Evolutionary conservation across 495 filamentous ascomycete species (phyloP).

Genomic region (Aspergillus ostianus): DNA sequence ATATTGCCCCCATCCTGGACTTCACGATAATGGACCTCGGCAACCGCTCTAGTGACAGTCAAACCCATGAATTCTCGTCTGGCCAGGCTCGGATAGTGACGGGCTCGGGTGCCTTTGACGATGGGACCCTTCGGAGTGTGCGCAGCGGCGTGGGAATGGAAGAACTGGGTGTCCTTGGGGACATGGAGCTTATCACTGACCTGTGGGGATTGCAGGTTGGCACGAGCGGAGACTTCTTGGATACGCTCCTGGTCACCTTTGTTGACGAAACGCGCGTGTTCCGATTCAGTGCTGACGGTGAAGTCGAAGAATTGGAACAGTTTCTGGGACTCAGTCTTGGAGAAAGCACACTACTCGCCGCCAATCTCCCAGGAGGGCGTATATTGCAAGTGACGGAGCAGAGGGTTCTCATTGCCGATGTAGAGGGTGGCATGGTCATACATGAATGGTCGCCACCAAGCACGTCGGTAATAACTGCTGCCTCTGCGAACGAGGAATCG

Average conservation of each 20-base stretch:
- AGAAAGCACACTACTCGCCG: slow-evolving; percentile 70
- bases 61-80: slow-evolving; percentile 85
- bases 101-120: slow-evolving; percentile 81
- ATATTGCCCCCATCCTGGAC: slow-evolving; percentile 88
- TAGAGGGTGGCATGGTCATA: slow-evolving; percentile 64
- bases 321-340: slow-evolving; percentile 68
- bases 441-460: slow-evolving; percentile 64
- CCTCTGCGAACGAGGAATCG: slow-evolving; percentile 65
- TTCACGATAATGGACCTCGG: slow-evolving; percentile 96
- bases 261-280: slow-evolving; percentile 83
- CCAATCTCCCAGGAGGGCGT: slow-evolving; percentile 58
- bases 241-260: slow-evolving; percentile 78
- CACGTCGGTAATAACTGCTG: slow-evolving; percentile 67
- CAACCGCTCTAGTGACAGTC: slow-evolving; percentile 70
- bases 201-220: slow-evolving; percentile 64
- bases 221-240: slow-evolving; percentile 44
- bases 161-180: slow-evolving; percentile 77
- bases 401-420: slow-evolving; percentile 60
- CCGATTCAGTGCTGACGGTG: slow-evolving; percentile 67
- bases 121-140: slow-evolving; percentile 83
- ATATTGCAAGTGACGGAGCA: slow-evolving; percentile 77
- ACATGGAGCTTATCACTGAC: slow-evolving; percentile 71
- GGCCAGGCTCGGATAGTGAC: slow-evolving; percentile 94
- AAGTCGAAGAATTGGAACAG: slow-evolving; percentile 78
- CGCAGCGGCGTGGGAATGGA: slow-evolving; percentile 93